These are phyloP conservation scores for Clavispora fructus DNA, from an alignment of 805 yeast species.

Conservation along the genomic window DNA sequence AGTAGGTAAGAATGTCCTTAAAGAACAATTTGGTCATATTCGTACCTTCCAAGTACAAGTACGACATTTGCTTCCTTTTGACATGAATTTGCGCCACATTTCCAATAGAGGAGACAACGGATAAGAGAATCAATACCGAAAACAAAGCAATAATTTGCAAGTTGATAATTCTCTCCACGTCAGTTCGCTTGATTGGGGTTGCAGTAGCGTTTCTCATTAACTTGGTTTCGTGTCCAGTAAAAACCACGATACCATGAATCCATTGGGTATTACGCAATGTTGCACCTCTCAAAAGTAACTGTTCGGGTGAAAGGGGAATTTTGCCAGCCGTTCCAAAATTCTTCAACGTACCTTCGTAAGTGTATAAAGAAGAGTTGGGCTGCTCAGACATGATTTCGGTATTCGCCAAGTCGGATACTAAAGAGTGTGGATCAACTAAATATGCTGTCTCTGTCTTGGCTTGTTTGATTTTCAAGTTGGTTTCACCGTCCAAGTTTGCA, in stretches of 20 bases:
- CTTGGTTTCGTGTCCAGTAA: constrained; percentile 98
- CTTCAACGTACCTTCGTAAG: constrained; percentile 84
- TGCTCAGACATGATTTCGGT: constrained; percentile 68
- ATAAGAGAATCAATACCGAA: constrained; percentile 65
- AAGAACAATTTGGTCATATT: constrained; percentile 71
- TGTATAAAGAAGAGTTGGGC: constrained; percentile 90
- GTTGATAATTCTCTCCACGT: constrained; percentile 93
- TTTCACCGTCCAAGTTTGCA: constrained; percentile 96
- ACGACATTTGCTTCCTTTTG: constrained; percentile 49
- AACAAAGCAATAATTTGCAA: constrained; percentile 86
- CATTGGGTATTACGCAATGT: constrained; percentile 90
- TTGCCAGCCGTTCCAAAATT: constrained; percentile 42
- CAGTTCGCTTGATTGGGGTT: constrained; percentile 94
- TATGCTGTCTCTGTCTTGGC: constrained; percentile 72
- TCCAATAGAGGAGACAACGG: constrained; percentile 82
- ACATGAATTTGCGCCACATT: constrained; percentile 69
- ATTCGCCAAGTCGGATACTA: constrained; percentile 27
- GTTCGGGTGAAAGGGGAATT: constrained; percentile 83
- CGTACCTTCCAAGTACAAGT: constrained; percentile 64
- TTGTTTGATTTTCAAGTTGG: constrained; percentile 92
- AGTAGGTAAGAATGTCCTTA: constrained; percentile 81
- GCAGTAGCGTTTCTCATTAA: constrained; percentile 98
- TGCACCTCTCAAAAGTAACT: constrained; percentile 90
- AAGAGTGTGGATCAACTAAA: constrained; percentile 59
- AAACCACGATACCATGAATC: constrained; percentile 89